Conservation (phyloP, 495 filamentous ascomycete species). For the Podospora conica region DNA sequence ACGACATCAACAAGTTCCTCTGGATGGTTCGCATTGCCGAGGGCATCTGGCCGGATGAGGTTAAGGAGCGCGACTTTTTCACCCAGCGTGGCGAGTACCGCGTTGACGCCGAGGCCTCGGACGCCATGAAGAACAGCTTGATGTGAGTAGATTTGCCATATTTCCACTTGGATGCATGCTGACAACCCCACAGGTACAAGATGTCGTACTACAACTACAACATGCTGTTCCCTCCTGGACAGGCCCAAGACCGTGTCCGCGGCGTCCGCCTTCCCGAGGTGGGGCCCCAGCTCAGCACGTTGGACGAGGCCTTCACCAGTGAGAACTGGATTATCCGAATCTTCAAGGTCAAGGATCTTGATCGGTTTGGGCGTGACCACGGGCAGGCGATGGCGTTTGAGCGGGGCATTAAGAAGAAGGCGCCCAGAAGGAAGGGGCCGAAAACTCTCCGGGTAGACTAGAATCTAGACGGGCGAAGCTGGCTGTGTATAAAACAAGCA, state of each 20-base stretch:
- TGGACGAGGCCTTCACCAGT: conserved; percentile 97
- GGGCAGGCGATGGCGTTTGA: conserved; percentile 80
- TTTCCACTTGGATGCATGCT: conserved; percentile 22
- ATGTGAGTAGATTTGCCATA: conserved; percentile 61
- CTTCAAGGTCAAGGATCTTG: conserved; percentile 98
- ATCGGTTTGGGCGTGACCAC: conserved; percentile 92
- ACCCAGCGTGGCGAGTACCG: conserved; percentile 92
- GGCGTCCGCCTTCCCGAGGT: conserved; percentile 72
- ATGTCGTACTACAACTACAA: conserved; percentile 99
- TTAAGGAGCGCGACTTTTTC: conserved; percentile 96
- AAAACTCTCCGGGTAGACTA: conserved; percentile 81
- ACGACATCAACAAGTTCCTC: conserved; percentile 99
- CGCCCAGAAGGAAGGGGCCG: conserved; percentile 69
- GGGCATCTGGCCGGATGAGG: conserved; percentile 98
- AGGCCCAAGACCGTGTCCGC: conserved; percentile 88
- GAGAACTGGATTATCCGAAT: conserved; percentile 99
- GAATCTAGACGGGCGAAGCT: conserved; percentile 9
- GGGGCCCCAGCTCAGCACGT: conserved; percentile 75
- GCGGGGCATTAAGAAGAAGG: conserved; percentile 83
- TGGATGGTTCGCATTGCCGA: conserved; percentile 99
- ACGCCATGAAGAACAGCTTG: conserved; percentile 97
- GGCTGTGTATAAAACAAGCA: conserved; percentile 15
- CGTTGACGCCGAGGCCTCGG: conserved; percentile 89
- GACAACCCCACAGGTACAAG: conserved; percentile 74
- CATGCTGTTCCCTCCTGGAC: conserved; percentile 82